A percentile compares a stretch with the other conserved stretches of the same genome.
These are phyloP conservation scores for Yamadazyma philogaea DNA, from an alignment of 805 yeast genomes.

Conservation along the genomic window DNA sequence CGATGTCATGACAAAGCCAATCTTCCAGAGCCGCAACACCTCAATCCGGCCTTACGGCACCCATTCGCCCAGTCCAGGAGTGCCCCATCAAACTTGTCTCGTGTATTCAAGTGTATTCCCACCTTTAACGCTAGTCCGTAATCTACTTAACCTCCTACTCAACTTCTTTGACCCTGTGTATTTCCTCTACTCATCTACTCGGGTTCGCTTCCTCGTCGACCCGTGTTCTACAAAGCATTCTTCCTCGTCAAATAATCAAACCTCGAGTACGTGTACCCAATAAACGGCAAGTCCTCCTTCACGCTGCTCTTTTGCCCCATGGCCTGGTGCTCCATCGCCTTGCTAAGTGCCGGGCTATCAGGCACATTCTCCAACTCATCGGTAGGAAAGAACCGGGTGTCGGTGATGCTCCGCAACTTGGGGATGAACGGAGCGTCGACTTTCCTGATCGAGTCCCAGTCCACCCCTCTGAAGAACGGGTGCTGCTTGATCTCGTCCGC, in stretches of 20 bases:
- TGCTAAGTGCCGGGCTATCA: conserved; percentile 62
- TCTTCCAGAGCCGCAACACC: too few species aligned
- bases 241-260: conserved; percentile 87
- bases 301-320: conserved; percentile 45
- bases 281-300: conserved; percentile 91
- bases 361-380: conserved; percentile 90
- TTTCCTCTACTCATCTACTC: too few species aligned
- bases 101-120: too few species aligned
- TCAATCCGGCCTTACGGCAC: too few species aligned
- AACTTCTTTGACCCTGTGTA: too few species aligned
- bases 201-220: not conserved
- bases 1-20: too few species aligned
- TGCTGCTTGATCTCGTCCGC: conserved; percentile 88
- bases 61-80: too few species aligned
- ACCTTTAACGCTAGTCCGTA: not conserved
- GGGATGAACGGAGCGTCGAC: conserved; percentile 95
- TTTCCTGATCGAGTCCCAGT: conserved; percentile 83
- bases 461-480: conserved; percentile 94
- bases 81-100: too few species aligned
- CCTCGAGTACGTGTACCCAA: conserved; percentile 94
- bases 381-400: conserved; percentile 96
- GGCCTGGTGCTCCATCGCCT: conserved; percentile 55
- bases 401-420: conserved; percentile 85
- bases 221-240: conserved; percentile 43
- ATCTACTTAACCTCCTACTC: too few species aligned